phyloP scores from a whole-genome alignment of 106 monocot genomes.

The Phalaenopsis aphrodite region DNA sequence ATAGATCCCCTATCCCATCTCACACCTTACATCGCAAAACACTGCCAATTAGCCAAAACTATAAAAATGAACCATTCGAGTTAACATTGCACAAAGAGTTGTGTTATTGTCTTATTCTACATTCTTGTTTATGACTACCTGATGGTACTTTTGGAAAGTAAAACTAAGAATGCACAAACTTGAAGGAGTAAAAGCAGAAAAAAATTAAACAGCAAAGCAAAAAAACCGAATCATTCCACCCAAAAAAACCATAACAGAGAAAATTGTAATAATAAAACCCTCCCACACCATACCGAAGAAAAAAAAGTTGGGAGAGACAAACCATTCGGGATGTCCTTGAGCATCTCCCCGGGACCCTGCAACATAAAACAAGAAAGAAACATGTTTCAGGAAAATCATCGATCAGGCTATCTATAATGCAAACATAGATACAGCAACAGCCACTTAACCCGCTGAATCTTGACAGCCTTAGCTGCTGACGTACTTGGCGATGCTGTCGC shows the following conservation, averaged over 20 bases:
- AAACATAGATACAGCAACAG: neutral
- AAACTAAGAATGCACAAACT: too few relatives aligned
- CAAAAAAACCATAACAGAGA: neutral
- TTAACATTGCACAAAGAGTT: too few relatives aligned
- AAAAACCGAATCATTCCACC: neutral
- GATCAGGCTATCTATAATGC: neutral
- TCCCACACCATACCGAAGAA: neutral
- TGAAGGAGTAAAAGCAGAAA: too few relatives aligned
- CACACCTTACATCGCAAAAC: too few relatives aligned
- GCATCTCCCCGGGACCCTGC: constrained; percentile 75
- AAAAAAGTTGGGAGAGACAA: constrained; percentile 4
- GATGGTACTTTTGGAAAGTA: too few relatives aligned
- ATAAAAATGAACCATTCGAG: too few relatives aligned
- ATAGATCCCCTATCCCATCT: too few relatives aligned
- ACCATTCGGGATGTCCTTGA: constrained; percentile 96
- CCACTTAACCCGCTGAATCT: constrained; percentile 42
- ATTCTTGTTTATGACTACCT: too few relatives aligned
- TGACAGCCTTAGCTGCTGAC: constrained; percentile 31
- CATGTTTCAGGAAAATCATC: neutral
- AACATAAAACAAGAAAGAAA: constrained; percentile 9
- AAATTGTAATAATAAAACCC: neutral
- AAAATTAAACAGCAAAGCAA: neutral
- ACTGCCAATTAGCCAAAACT: too few relatives aligned
- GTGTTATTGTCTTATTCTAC: too few relatives aligned
- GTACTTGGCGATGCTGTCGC: constrained; percentile 21